Base-by-base conservation (phyloP, 306 rosid species). In the Begonia masoniana region DNA sequence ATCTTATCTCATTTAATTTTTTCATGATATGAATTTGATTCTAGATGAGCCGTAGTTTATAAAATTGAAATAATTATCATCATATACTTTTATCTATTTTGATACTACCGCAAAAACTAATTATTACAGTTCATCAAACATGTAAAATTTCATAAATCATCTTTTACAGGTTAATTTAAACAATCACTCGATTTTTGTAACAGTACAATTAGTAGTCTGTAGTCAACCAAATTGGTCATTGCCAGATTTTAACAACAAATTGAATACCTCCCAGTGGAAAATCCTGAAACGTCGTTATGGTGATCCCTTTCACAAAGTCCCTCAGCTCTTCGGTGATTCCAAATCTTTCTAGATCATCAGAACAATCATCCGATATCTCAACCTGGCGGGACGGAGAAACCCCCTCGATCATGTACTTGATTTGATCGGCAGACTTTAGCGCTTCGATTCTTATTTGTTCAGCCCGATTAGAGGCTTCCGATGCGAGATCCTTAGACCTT, bases 261-360 rank as follows among this genome's bases (percentile, higher is more conserved):
- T 10, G n/a, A 35, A n/a, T 57, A 76, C 82, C 87, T 78, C 68
- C 67, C 36, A 82, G 67, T 35, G 87, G 87, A 54, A 85, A 82
- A 74, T 79, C 71, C 15, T 50, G 56, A 46, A 82, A 82, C 21
- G 92, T 79, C 59, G 71, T 46, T 15, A 68, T 13, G 55, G 83
- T 82, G 72, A 85, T 82, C 12, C 79, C 95, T 45, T 65, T 68
- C 31, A 78, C 79, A 69, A 85, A 85, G 10, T 82, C 92, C 15
- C 82, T 74, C 62, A 85, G 59, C 62, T 77, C 81, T 24, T 77
- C 74, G 55, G 80, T 75, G 47, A 85, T 71, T 13, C 92, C 95
- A 50, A 74, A 85, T 7, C 51, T 46, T 15, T 61, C 24, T 48
- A 80, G 72, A 51, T 26, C 53, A 48, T 56, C 42, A 35, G 23